Percentiles rank a stretch among this genome's conserved stretches.
Conservation (phyloP, 495 filamentous ascomycete genomes). For the Acidomyces sp. region DNA sequence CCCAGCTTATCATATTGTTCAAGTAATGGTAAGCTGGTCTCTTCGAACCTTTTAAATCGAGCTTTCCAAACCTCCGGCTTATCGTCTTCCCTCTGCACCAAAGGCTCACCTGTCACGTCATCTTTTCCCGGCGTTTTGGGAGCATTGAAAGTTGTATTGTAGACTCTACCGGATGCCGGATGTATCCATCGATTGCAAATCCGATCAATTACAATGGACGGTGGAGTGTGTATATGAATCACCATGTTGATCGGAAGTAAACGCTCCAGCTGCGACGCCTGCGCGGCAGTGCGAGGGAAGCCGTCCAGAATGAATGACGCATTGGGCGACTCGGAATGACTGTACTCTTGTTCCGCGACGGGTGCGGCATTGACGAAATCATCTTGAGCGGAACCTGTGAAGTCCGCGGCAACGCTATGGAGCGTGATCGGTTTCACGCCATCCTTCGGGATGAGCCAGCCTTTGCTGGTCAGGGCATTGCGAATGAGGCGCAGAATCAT, state of each 20-base stretch:
- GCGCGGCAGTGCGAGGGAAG: conserved; percentile 75
- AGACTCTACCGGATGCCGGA: conserved; percentile 77
- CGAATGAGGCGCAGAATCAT: conserved; percentile 86
- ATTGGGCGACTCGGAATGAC: conserved; percentile 49
- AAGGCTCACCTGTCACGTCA: conserved; percentile 78
- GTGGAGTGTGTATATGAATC: conserved; percentile 52
- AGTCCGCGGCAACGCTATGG: conserved; percentile 23
- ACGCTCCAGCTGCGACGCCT: conserved; percentile 62
- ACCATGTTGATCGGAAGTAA: conserved; percentile 87
- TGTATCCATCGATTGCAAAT: conserved; percentile 91
- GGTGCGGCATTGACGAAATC: conserved; percentile 9
- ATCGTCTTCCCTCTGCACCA: conserved; percentile 76
- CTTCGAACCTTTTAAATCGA: conserved; percentile 68
- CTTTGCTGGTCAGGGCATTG: conserved; percentile 66
- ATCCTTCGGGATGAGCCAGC: conserved; percentile 52
- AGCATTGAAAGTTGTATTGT: conserved; percentile 84
- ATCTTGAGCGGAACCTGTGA: conserved; percentile 24
- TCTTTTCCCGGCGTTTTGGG: conserved; percentile 71
- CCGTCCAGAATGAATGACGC: conserved; percentile 93
- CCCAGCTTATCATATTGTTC: conserved; percentile 79
- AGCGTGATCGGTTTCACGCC: conserved; percentile 21
- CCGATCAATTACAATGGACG: conserved; percentile 70
- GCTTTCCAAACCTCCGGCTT: conserved; percentile 70
- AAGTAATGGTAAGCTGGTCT: conserved; percentile 70
- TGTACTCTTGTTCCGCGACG: conserved; percentile 18